phyloP scores from a whole-genome alignment of 1,139 yeast species.

The Magnusiomyces ingens region DNA sequence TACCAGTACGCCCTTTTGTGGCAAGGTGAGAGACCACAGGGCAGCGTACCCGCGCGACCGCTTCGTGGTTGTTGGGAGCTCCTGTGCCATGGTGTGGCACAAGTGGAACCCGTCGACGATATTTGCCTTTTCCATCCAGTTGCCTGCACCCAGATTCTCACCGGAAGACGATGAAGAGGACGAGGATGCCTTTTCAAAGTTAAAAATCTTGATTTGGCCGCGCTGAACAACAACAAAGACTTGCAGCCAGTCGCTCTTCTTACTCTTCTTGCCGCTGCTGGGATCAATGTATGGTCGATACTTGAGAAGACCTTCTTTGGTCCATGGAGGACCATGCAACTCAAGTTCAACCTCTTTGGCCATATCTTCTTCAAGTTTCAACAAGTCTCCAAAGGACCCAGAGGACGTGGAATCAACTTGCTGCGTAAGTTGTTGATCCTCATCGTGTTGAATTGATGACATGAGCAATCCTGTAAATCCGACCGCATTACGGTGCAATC shows the following conservation, averaged over 20 bases:
- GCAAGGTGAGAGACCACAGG: slow-evolving; percentile 34
- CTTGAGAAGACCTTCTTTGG: slow-evolving; percentile 62
- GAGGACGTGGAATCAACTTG: neutral
- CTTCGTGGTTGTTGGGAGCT: slow-evolving; percentile 26
- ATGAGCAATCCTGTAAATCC: slow-evolving; percentile 34
- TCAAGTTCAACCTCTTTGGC: slow-evolving; percentile 53
- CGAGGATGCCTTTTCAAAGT: slow-evolving; percentile 19
- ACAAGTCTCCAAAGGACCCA: slow-evolving; percentile 26
- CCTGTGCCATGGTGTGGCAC: slow-evolving; percentile 30
- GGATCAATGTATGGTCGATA: slow-evolving; percentile 39
- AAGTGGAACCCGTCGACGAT: slow-evolving; percentile 27
- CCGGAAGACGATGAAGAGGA: slow-evolving; percentile 9
- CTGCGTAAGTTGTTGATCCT: slow-evolving; percentile 11
- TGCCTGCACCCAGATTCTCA: slow-evolving; percentile 34
- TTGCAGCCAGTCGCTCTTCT: slow-evolving; percentile 30
- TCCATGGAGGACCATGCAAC: slow-evolving; percentile 67
- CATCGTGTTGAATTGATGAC: slow-evolving; percentile 31
- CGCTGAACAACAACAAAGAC: slow-evolving; percentile 33
- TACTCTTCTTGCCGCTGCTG: slow-evolving; percentile 27
- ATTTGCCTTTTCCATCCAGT: slow-evolving; percentile 12
- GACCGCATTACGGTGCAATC: slow-evolving; percentile 28
- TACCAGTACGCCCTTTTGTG: slow-evolving; percentile 30
- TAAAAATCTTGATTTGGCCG: slow-evolving; percentile 33
- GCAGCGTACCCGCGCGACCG: slow-evolving; percentile 25
- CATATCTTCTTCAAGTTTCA: slow-evolving; percentile 27